A percentile compares a stretch with the other conserved stretches of the same genome.
Evolutionary conservation across 768 basidiomycete genomes (phyloP).

Genomic region (Daedalea quercina): DNA sequence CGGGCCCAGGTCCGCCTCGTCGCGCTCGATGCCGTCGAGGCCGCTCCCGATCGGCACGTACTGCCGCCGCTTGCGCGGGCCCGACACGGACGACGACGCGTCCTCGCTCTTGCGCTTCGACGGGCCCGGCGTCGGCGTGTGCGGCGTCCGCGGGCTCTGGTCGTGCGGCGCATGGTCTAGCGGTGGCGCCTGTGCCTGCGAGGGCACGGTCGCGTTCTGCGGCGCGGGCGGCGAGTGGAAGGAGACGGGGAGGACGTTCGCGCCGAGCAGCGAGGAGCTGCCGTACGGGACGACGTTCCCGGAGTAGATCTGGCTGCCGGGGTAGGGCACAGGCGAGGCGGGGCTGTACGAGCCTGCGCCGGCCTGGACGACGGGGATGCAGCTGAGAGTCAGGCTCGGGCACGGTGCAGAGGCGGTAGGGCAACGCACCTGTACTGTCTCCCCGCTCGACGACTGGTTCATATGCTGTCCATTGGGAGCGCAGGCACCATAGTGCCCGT

Average conservation of each 20-base stretch:
- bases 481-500: neutral
- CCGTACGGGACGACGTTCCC: conserved; percentile 10
- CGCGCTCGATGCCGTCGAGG: conserved; percentile 6
- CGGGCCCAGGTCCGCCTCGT: conserved; percentile 13
- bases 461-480: neutral
- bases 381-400: neutral
- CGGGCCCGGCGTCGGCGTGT: neutral
- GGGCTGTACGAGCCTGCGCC: conserved; percentile 7
- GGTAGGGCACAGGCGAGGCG: conserved; percentile 1
- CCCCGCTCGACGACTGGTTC: neutral
- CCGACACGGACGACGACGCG: neutral
- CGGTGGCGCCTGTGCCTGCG: neutral
- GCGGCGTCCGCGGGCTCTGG: neutral
- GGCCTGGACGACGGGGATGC: neutral
- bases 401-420: neutral
- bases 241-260: conserved; percentile 5
- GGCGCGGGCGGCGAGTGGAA: neutral
- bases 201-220: neutral
- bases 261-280: conserved; percentile 1
- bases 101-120: conserved; percentile 14
- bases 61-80: conserved; percentile 7
- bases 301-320: conserved; percentile 7
- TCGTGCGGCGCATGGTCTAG: neutral
- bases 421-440: conserved; percentile 1
- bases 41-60: neutral